phyloP scores from a whole-genome alignment of 1,284 basidiomycete genomes.

The Ustilago sp. region DNA sequence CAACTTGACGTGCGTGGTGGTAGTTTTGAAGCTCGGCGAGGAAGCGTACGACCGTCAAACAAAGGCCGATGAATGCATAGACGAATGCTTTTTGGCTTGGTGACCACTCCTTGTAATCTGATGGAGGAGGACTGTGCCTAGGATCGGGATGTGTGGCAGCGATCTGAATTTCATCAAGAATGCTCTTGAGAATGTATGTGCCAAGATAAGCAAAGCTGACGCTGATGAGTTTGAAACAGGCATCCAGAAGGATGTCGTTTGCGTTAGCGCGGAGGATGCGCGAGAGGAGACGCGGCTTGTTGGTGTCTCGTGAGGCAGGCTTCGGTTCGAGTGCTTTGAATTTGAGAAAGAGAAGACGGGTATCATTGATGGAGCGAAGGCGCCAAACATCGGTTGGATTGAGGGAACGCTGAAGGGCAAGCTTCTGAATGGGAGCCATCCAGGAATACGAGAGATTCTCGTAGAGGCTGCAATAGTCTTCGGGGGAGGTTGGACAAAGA shows the following conservation, averaged over 20 bases:
- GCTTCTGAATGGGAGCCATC: conserved; percentile 57
- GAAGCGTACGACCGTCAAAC: conserved; percentile 52
- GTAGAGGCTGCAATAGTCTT: conserved; percentile 55
- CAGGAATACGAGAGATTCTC: conserved; percentile 55
- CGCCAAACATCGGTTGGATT: conserved; percentile 57
- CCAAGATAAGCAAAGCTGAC: conserved; percentile 59
- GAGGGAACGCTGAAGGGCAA: conserved; percentile 47
- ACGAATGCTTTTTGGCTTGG: conserved; percentile 54
- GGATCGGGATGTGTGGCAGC: conserved; percentile 18
- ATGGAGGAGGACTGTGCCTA: background rate
- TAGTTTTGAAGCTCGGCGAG: conserved; percentile 60
- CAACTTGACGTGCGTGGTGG: conserved; percentile 67
- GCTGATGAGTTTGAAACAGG: conserved; percentile 53
- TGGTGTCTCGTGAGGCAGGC: background rate
- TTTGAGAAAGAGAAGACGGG: conserved; percentile 45
- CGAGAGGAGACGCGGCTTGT: conserved; percentile 27
- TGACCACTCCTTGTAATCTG: conserved; percentile 29
- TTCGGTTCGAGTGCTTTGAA: conserved; percentile 28
- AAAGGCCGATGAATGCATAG: conserved; percentile 47
- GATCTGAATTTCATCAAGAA: conserved; percentile 46
- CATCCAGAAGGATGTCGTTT: conserved; percentile 56
- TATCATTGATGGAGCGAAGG: conserved; percentile 56
- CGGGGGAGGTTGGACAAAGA: conserved; percentile 58
- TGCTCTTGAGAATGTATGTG: conserved; percentile 53
- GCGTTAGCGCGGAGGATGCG: conserved; percentile 54